phyloP scores from a whole-genome alignment of 768 basidiomycete genomes.

The Punctularia strigosozonata region DNA sequence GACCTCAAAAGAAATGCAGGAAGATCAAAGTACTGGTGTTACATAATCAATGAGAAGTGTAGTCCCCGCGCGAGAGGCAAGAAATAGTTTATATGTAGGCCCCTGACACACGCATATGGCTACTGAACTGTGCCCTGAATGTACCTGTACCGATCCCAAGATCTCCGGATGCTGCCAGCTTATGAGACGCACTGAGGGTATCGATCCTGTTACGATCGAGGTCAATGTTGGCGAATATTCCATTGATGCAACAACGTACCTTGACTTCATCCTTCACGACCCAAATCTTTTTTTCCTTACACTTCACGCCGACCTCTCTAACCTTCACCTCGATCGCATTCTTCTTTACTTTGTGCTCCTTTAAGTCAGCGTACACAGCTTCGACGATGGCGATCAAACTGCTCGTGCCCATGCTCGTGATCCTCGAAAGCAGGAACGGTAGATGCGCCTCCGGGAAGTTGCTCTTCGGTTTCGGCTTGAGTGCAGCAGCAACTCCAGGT shows the following conservation, averaged over 20 bases:
- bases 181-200: not conserved
- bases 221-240: not conserved
- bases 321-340: conserved; percentile 76
- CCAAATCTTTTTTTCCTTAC: conserved; percentile 66
- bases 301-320: conserved; percentile 64
- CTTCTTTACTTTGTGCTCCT: conserved; percentile 48
- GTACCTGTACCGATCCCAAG: not conserved
- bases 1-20: not conserved
- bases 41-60: not conserved
- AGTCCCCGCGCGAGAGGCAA: too few species aligned
- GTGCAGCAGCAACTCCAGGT: conserved; percentile 14
- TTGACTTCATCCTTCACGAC: conserved; percentile 35
- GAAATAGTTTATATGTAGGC: too few species aligned
- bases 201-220: not conserved
- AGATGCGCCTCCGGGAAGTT: conserved; percentile 61
- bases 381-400: conserved; percentile 63
- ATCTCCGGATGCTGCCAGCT: not conserved
- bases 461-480: conserved; percentile 31
- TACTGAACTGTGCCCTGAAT: too few species aligned
- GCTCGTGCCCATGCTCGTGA: conserved; percentile 44
- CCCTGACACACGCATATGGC: too few species aligned
- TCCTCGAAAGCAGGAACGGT: conserved; percentile 48
- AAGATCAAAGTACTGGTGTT: not conserved
- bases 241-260: conserved; percentile 8
- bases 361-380: conserved; percentile 58